Conservation (phyloP, 2,329 filamentous ascomycete species). For the Periconia sp. region DNA sequence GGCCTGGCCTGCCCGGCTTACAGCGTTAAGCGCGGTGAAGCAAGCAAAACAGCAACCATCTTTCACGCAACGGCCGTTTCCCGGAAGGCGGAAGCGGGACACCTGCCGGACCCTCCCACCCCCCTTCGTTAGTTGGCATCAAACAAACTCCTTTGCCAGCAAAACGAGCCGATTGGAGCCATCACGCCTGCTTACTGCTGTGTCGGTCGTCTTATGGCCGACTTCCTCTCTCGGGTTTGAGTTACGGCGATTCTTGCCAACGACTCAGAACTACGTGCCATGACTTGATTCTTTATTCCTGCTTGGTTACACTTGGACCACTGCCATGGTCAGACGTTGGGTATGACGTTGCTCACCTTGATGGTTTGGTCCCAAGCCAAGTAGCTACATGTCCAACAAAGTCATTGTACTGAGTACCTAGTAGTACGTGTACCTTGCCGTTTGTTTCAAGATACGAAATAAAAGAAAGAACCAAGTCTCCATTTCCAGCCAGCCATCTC, state of each 20-base stretch:
- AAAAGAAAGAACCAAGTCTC: too few relatives aligned
- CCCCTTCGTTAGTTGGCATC: too few relatives aligned
- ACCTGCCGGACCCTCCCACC: neutral
- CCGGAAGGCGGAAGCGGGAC: neutral
- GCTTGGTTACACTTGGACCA: neutral
- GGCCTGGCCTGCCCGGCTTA: neutral
- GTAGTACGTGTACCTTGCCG: neutral
- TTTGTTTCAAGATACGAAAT: neutral
- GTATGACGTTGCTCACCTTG: neutral
- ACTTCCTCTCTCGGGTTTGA: too few relatives aligned
- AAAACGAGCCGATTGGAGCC: too few relatives aligned
- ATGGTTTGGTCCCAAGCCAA: neutral
- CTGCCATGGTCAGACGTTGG: neutral
- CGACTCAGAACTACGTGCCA: too few relatives aligned
- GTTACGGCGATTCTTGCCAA: too few relatives aligned
- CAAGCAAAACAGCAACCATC: neutral
- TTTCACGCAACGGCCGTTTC: neutral
- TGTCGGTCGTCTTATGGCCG: too few relatives aligned
- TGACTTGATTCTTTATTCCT: neutral
- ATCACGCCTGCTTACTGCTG: too few relatives aligned
- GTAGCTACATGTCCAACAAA: neutral
- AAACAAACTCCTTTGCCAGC: too few relatives aligned
- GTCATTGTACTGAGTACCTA: neutral
- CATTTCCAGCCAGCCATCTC: neutral
- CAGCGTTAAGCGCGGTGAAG: neutral